Evolutionary conservation across 2,329 filamentous ascomycete genomes (phyloP), one percentile per base, ranked within the genome.

Genomic region (Pseudogymnoascus verrucosus): DNA sequence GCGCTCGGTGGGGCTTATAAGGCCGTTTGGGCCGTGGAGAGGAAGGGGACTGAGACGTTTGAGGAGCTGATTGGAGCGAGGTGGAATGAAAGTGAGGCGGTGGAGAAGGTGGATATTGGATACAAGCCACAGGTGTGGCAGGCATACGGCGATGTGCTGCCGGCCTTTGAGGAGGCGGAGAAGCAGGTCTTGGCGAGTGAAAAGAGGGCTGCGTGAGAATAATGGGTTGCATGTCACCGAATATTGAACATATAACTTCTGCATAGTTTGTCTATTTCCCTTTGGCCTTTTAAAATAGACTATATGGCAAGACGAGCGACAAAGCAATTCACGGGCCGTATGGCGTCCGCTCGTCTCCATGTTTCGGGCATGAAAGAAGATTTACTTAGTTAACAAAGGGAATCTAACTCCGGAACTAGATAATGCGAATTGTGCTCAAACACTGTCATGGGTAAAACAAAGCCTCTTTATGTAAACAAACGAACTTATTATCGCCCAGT

Each of bases 1-100:
- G 95, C 93, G 10, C 78, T 98, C 12, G 95, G 95, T 12, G 91
- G 91, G 5, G 93, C 93, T 26, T 97, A 98, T 78, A 98, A 98
- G 78, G 93, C 95, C 12, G 87, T 96, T 0, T 99, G 95, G 95
- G 92, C 89, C 0, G 80, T 91, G 63, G 91, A 95, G 79, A 79
- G 90, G 59, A 75, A 76, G 23, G 67, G 65, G 3, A 81, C 79
- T 16, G 87, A 96, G 82, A 90, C 83, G 3, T 98, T 98, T 77
- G 95, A 98, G 73, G 88, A 93, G 66, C 80, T 96, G 67, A 88
- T 99, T 66, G 91, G 89, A 6, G 79, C 80, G 72, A 81, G 95
- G 67, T 99, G 95, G 95, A 85, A 84, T 66, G 93, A 96, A 76
- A 87, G 89, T 68, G 87, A 87, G 0, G 91, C 93, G 68, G 88